Percentiles rank a stretch among this genome's conserved stretches.
Evolutionary conservation across 768 basidiomycete genomes (phyloP).

Genomic region (Daedaleopsis sinensis): DNA sequence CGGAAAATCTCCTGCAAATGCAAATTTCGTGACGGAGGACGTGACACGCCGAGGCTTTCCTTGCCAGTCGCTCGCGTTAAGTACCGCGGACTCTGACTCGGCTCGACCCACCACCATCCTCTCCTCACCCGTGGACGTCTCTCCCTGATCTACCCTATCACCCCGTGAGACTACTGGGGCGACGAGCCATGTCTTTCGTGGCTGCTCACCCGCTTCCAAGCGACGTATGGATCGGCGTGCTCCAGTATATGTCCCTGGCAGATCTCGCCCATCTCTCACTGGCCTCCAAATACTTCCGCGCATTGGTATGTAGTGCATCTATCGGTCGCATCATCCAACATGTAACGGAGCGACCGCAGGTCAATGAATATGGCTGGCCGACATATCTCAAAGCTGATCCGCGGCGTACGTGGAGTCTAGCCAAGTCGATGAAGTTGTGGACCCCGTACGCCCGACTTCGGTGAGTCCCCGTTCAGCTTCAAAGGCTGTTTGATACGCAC

Average conservation of each 20-base stretch:
- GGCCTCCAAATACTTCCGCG: constrained; percentile 38
- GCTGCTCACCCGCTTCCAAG: constrained; percentile 42
- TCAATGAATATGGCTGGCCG: constrained; percentile 65
- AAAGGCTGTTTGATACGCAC: too few species aligned
- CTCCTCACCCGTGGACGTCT: too few species aligned
- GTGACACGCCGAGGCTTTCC: too few species aligned
- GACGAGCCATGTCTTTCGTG: neutral
- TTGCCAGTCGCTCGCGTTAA: too few species aligned
- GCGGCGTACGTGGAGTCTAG: constrained; percentile 57
- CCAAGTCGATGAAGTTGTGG: constrained; percentile 48
- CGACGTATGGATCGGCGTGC: constrained; percentile 59
- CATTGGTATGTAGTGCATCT: constrained; percentile 44
- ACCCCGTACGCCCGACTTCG: constrained; percentile 43
- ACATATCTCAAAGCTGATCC: constrained; percentile 52
- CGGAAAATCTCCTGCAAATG: too few species aligned
- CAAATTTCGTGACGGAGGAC: too few species aligned
- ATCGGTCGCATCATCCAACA: neutral
- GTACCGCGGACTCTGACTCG: too few species aligned
- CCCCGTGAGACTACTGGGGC: too few species aligned
- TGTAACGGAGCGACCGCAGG: constrained; percentile 37
- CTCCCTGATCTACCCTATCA: too few species aligned
- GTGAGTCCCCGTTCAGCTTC: constrained; percentile 14
- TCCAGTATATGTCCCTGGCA: constrained; percentile 45
- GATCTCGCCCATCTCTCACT: constrained; percentile 46
- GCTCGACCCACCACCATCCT: too few species aligned